Percentiles rank a stretch among this genome's conserved stretches.
These are phyloP conservation scores for Phytophthora pistaciae DNA, from an alignment of 352 stramenopile genomes.

Conservation along the genomic window DNA sequence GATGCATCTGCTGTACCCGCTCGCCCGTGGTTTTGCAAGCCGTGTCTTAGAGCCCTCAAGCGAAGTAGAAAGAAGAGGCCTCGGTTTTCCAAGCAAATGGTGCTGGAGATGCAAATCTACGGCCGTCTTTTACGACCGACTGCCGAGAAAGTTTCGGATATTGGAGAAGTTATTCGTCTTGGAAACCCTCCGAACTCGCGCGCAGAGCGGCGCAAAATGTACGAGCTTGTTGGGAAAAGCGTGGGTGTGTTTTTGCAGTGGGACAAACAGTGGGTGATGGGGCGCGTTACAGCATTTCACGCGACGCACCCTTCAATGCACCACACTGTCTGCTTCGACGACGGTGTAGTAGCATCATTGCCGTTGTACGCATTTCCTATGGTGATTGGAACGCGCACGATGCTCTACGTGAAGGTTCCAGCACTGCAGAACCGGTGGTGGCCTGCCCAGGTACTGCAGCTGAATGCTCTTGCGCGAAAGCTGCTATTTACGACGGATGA, in stretches of 20 bases:
- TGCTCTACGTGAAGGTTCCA: constrained; percentile 79
- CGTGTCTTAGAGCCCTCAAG: constrained; percentile 75
- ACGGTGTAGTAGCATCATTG: constrained; percentile 63
- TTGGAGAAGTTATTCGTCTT: constrained; percentile 47
- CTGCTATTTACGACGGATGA: constrained; percentile 49
- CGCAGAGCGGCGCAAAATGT: constrained; percentile 60
- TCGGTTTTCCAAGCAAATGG: constrained; percentile 87
- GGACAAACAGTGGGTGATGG: constrained; percentile 86
- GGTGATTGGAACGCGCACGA: constrained; percentile 66
- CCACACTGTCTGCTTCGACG: constrained; percentile 78
- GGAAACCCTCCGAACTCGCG: constrained; percentile 58
- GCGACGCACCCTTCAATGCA: constrained; percentile 51
- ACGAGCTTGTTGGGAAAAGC: constrained; percentile 70
- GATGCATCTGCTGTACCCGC: constrained; percentile 49
- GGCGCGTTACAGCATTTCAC: constrained; percentile 72
- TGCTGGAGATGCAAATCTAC: constrained; percentile 86
- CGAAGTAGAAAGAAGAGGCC: constrained; percentile 82
- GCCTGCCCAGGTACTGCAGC: constrained; percentile 73
- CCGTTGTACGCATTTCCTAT: constrained; percentile 80
- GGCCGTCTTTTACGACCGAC: constrained; percentile 70
- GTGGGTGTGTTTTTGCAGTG: constrained; percentile 77
- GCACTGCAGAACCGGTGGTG: constrained; percentile 74
- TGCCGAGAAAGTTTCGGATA: constrained; percentile 69
- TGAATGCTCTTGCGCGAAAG: constrained; percentile 69
- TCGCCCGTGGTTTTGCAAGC: constrained; percentile 78